phyloP scores from a whole-genome alignment of 441 rosid genomes.

The Raphanus hybrid region DNA sequence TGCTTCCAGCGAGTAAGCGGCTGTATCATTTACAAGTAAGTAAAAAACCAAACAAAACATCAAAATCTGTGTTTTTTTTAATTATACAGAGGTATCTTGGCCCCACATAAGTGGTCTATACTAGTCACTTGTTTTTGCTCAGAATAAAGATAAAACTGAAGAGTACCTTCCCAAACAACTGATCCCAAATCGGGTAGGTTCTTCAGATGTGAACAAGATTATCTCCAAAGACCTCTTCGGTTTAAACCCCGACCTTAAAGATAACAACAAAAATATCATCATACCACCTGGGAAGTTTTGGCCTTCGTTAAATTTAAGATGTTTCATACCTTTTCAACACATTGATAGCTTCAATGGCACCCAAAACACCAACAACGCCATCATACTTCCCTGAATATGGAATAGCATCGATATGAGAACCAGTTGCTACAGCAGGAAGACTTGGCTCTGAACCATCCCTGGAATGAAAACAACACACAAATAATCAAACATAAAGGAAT shows the following conservation, averaged over 20 bases:
- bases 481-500: neutral
- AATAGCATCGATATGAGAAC: conserved; percentile 96
- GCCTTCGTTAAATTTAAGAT: conserved; percentile 3
- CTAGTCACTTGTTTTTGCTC: neutral
- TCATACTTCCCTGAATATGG: conserved; percentile 95
- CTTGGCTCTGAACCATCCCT: conserved; percentile 48
- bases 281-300: neutral
- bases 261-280: neutral
- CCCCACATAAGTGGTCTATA: too few species aligned
- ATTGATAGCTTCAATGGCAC: conserved; percentile 92
- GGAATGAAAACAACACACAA: conserved; percentile 3
- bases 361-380: conserved; percentile 94
- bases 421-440: conserved; percentile 80
- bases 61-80: too few species aligned
- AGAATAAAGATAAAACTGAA: neutral
- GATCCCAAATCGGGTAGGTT: conserved; percentile 95
- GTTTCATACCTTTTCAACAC: conserved; percentile 70
- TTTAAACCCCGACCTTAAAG: conserved; percentile 74
- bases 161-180: conserved; percentile 91
- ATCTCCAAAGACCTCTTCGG: conserved; percentile 87
- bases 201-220: conserved; percentile 89
- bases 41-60: conserved; percentile 4
- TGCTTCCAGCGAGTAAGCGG: conserved; percentile 78
- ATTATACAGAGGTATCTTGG: too few species aligned
- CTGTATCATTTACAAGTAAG: neutral